Evolutionary conservation across 2,329 filamentous ascomycete genomes (phyloP).

Genomic region (Cordyceps fumosorosea): DNA sequence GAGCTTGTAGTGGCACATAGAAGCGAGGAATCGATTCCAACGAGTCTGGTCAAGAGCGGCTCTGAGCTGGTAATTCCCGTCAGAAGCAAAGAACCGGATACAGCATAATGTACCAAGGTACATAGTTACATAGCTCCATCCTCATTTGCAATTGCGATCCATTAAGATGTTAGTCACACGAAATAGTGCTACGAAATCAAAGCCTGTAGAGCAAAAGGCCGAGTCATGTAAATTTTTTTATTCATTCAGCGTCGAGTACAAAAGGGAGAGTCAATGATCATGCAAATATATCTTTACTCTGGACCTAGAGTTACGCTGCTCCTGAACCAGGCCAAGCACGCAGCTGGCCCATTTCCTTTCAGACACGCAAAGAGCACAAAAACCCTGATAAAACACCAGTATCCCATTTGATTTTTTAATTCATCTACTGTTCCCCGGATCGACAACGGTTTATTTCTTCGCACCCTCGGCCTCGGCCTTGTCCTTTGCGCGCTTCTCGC

Average conservation of each 20-base stretch:
- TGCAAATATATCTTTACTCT: slow-evolving; percentile 36
- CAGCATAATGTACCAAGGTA: not conserved
- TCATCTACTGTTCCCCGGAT: not conserved
- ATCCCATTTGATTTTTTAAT: slow-evolving; percentile 9
- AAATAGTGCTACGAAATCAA: too few relatives aligned
- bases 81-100: slow-evolving; percentile 16
- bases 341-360: slow-evolving; percentile 29
- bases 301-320: slow-evolving; percentile 35
- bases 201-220: not conserved
- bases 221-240: slow-evolving; percentile 11
- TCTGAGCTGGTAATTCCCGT: slow-evolving; percentile 35
- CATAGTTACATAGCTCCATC: not conserved
- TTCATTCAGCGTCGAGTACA: slow-evolving; percentile 26
- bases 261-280: slow-evolving; percentile 32
- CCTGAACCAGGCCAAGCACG: slow-evolving; percentile 28
- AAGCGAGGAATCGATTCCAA: slow-evolving; percentile 23
- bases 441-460: slow-evolving; percentile 64
- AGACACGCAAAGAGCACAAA: slow-evolving; percentile 15
- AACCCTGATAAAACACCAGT: slow-evolving; percentile 16
- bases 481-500: slow-evolving; percentile 90
- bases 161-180: not conserved
- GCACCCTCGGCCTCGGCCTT: slow-evolving; percentile 75
- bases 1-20: slow-evolving; percentile 32
- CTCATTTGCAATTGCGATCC: not conserved
- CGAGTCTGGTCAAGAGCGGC: slow-evolving; percentile 44